Percentiles rank a stretch among this genome's conserved stretches.
phyloP scores from a whole-genome alignment of 441 rosid genomes.

The Euphorbia schlechtendalii region DNA sequence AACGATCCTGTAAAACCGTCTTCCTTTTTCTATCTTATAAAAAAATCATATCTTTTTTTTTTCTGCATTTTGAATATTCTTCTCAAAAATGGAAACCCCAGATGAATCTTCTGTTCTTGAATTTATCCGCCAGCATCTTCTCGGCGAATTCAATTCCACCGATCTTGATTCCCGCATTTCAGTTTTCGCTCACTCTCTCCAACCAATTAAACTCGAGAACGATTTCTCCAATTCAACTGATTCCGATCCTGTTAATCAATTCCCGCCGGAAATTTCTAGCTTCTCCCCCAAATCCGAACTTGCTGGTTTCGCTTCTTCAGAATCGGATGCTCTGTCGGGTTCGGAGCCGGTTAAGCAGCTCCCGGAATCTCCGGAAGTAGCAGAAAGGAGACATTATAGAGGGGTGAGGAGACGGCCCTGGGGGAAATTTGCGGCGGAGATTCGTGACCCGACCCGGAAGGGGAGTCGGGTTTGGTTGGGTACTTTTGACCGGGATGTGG shows the following conservation, averaged over 20 bases:
- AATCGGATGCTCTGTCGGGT: neutral
- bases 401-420: constrained; percentile 89
- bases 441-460: constrained; percentile 65
- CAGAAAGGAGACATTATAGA: constrained; percentile 51
- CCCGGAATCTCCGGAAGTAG: constrained; percentile 7
- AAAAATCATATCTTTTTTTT: neutral
- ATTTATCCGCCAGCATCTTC: constrained; percentile 44
- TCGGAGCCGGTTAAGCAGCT: neutral
- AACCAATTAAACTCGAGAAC: constrained; percentile 27
- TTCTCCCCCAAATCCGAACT: constrained; percentile 25
- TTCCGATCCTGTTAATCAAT: constrained; percentile 12
- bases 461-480: constrained; percentile 93
- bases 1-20: too few species aligned
- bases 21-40: neutral
- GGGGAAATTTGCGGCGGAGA: constrained; percentile 94
- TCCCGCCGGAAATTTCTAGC: neutral
- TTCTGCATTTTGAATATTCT: neutral
- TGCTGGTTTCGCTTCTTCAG: constrained; percentile 15
- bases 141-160: constrained; percentile 44
- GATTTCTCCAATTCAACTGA: constrained; percentile 22
- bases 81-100: constrained; percentile 26
- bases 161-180: constrained; percentile 31
- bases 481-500: constrained; percentile 60
- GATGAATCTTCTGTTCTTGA: constrained; percentile 33
- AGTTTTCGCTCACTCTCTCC: constrained; percentile 11